A percentile compares a stretch with the other conserved stretches of the same genome.
Conservation (phyloP, 2,329 filamentous ascomycete species). For the Dactylellina haptotyla region DNA sequence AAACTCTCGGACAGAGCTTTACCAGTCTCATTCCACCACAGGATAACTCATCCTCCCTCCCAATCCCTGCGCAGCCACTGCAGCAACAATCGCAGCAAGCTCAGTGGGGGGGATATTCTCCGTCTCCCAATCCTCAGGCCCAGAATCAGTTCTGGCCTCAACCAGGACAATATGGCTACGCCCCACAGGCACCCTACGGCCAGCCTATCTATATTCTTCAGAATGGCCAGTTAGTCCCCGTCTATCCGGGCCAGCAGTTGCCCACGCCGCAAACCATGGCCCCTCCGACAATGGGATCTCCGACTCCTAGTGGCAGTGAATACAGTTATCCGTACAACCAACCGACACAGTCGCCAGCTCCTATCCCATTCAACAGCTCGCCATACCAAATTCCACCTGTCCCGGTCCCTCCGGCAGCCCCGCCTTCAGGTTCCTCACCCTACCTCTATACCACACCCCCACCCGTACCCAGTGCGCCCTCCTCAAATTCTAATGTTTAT, state of each 20-base stretch:
- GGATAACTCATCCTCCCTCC: constrained; percentile 6
- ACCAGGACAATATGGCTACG: constrained; percentile 39
- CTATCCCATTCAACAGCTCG: constrained; percentile 15
- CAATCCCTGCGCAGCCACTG: constrained; percentile 5
- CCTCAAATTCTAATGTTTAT: not conserved
- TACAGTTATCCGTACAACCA: constrained; percentile 15
- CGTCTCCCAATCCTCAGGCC: constrained; percentile 26
- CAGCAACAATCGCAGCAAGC: constrained; percentile 35
- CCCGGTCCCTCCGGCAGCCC: constrained; percentile 40
- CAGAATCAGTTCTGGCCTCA: constrained; percentile 43
- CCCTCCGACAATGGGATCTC: constrained; percentile 23
- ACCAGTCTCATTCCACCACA: constrained; percentile 25
- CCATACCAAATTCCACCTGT: constrained; percentile 39
- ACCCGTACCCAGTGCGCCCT: constrained; percentile 2
- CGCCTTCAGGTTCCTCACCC: constrained; percentile 22
- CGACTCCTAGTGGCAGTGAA: not conserved
- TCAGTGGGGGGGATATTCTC: constrained; percentile 32
- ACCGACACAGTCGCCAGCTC: constrained; percentile 15
- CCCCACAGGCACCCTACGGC: constrained; percentile 33
- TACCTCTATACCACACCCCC: constrained; percentile 10
- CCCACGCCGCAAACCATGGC: constrained; percentile 2
- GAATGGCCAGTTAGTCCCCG: constrained; percentile 43
- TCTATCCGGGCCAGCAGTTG: constrained; percentile 40
- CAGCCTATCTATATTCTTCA: constrained; percentile 44
- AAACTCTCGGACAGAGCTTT: constrained; percentile 20